Conservation (phyloP, 2,329 filamentous ascomycete genomes). For the Leptoxyphium fumago region DNA sequence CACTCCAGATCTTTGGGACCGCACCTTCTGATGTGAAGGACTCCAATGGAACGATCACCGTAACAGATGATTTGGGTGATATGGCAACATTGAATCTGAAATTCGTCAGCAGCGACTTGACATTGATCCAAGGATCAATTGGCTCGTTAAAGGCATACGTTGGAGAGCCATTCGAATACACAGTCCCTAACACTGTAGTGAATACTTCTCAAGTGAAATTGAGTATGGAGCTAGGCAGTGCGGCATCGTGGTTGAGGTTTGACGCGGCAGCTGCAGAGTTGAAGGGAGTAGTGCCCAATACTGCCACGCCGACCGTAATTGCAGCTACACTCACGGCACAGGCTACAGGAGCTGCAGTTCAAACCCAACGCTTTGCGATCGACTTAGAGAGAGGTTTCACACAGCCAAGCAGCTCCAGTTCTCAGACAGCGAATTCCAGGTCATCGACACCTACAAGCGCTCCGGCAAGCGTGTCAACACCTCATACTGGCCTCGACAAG, state of each 20-base stretch:
- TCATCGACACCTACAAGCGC: slow-evolving; percentile 3
- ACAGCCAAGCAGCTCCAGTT: slow-evolving; percentile 1
- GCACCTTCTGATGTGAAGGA: slow-evolving; percentile 45
- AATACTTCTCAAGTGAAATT: slow-evolving; percentile 26
- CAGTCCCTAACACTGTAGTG: slow-evolving; percentile 31
- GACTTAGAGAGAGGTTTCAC: slow-evolving; percentile 11
- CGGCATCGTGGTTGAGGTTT: slow-evolving; percentile 36
- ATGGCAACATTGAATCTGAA: slow-evolving; percentile 42
- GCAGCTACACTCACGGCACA: slow-evolving; percentile 30
- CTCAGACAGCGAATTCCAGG: slow-evolving; percentile 4
- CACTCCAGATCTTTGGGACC: slow-evolving; percentile 49
- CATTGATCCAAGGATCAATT: slow-evolving; percentile 30
- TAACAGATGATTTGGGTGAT: slow-evolving; percentile 46
- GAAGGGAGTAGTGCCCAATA: slow-evolving; percentile 33
- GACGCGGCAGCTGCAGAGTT: slow-evolving; percentile 30
- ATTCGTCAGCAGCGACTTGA: slow-evolving; percentile 19
- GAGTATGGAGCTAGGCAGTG: slow-evolving; percentile 28
- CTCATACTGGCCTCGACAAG: slow-evolving; percentile 3
- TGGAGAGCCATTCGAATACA: slow-evolving; percentile 35
- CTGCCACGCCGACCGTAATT: slow-evolving; percentile 24
- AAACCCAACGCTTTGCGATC: slow-evolving; percentile 32
- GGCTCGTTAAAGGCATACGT: slow-evolving; percentile 32
- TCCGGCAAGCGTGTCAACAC: slow-evolving; percentile 1
- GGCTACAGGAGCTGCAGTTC: slow-evolving; percentile 13
- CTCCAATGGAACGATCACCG: slow-evolving; percentile 46